A percentile compares a stretch with the other conserved stretches of the same genome.
Conservation (phyloP, 805 yeast genomes). For the Candida boleticola region DNA sequence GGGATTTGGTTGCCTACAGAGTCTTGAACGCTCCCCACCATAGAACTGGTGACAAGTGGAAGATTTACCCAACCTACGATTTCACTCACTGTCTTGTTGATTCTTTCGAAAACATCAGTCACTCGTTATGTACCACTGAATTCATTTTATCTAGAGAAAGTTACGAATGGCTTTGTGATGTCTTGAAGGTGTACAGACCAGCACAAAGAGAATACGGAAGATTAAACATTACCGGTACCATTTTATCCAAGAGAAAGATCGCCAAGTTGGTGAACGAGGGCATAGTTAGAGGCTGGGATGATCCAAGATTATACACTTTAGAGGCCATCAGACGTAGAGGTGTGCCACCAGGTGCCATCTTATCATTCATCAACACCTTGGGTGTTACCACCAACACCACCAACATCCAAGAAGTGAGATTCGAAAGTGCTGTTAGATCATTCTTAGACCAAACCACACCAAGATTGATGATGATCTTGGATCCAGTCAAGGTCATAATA, state of each 20-base stretch:
- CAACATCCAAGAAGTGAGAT: slow-evolving; percentile 84
- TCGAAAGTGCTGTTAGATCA: slow-evolving; percentile 84
- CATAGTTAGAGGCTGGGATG: slow-evolving; percentile 95
- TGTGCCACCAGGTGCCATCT: slow-evolving; percentile 96
- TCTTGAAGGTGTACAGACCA: slow-evolving; percentile 91
- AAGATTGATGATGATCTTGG: slow-evolving; percentile 87
- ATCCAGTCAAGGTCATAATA: slow-evolving; percentile 79
- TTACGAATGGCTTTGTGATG: slow-evolving; percentile 98
- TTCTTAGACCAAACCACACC: slow-evolving; percentile 91
- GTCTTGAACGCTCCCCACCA: slow-evolving; percentile 90
- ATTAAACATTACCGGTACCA: slow-evolving; percentile 89
- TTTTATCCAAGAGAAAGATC: slow-evolving; percentile 92
- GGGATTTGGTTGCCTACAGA: slow-evolving; percentile 98
- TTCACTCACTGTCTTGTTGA: slow-evolving; percentile 99
- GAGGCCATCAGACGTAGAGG: slow-evolving; percentile 97
- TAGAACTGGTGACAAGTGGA: slow-evolving; percentile 97
- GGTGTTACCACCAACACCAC: slow-evolving; percentile 96
- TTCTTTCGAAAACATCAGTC: slow-evolving; percentile 93
- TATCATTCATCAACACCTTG: slow-evolving; percentile 87
- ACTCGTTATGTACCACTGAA: slow-evolving; percentile 95
- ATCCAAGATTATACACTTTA: slow-evolving; percentile 92
- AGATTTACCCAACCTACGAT: slow-evolving; percentile 97
- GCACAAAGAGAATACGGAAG: slow-evolving; percentile 99
- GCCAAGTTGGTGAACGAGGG: slow-evolving; percentile 83
- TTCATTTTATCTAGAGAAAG: slow-evolving; percentile 89